Conservation (phyloP, 78 protist genomes). For the Chrysochromulina tobinii region DNA sequence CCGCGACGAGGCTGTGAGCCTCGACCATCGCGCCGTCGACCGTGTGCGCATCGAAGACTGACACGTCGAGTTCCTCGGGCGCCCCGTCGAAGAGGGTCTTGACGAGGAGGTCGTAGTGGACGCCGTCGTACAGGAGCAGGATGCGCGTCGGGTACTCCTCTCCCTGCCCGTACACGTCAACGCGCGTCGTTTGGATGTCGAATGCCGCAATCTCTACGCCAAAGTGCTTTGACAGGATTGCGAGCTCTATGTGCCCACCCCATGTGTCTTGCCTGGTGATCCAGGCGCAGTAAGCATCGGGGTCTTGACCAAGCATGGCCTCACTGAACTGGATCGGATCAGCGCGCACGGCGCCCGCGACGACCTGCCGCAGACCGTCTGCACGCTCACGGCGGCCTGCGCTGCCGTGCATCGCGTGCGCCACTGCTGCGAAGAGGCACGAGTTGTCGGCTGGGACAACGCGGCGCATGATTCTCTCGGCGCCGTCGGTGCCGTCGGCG, state of each 20-base stretch:
- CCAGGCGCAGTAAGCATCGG: neutral
- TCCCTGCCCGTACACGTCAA: neutral
- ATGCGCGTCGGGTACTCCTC: neutral
- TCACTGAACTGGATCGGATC: neutral
- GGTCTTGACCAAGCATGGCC: neutral
- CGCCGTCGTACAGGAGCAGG: neutral
- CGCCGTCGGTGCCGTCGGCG: neutral
- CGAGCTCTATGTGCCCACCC: neutral
- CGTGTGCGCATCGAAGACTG: neutral
- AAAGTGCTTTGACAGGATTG: neutral
- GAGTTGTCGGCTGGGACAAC: slow-evolving; percentile 5
- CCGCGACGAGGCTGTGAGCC: neutral
- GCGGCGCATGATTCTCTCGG: neutral
- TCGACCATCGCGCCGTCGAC: neutral
- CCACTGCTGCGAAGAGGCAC: neutral
- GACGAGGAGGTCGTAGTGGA: slow-evolving; percentile 13
- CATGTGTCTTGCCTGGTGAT: neutral
- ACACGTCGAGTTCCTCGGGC: neutral
- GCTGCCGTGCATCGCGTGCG: neutral
- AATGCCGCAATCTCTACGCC: neutral
- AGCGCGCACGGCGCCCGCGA: neutral
- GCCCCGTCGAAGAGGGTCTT: neutral
- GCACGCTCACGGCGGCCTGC: neutral
- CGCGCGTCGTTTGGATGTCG: neutral
- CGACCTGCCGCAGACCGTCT: neutral